Evolutionary conservation across 441 rosid genomes (phyloP).

Genomic region (Pelargonium australe): DNA sequence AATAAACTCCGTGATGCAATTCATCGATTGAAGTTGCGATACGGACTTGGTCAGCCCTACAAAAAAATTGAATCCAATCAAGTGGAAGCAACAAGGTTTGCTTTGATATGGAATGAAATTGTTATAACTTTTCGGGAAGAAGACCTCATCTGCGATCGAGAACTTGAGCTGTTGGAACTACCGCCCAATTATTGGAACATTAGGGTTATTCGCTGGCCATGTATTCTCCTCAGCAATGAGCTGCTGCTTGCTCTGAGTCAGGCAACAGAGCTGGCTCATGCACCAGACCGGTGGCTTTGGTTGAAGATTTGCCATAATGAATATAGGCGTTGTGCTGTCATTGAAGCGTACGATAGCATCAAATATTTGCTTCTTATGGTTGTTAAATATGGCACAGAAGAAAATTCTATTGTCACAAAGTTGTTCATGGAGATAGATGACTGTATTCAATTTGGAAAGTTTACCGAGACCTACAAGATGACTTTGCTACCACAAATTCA

Average conservation of each 20-base stretch:
- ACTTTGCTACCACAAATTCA: constrained; percentile 5
- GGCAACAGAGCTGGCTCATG: constrained; percentile 11
- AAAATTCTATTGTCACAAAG: constrained; percentile 11
- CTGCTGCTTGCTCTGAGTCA: constrained; percentile 19
- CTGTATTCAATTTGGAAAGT: background rate
- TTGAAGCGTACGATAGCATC: constrained; percentile 20
- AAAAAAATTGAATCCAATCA: constrained; percentile 16
- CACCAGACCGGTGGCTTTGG: constrained; percentile 15
- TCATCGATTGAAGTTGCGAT: constrained; percentile 6
- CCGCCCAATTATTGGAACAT: constrained; percentile 17
- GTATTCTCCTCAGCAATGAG: constrained; percentile 21
- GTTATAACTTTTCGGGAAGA: constrained; percentile 20
- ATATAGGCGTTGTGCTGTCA: constrained; percentile 20
- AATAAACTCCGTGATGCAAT: constrained; percentile 14
- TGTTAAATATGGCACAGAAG: constrained; percentile 1
- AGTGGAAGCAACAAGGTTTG: constrained; percentile 18
- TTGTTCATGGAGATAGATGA: constrained; percentile 14
- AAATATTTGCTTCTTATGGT: constrained; percentile 10
- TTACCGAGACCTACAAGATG: background rate
- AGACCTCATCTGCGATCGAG: constrained; percentile 14
- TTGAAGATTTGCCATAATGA: constrained; percentile 18
- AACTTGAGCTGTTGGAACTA: constrained; percentile 17
- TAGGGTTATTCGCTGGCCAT: constrained; percentile 23
- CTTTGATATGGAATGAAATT: constrained; percentile 24
- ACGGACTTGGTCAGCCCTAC: constrained; percentile 11